A percentile compares a stretch with the other conserved stretches of the same genome.
Conservation (phyloP, 2,329 filamentous ascomycete genomes). For the Curvularia lunata region DNA sequence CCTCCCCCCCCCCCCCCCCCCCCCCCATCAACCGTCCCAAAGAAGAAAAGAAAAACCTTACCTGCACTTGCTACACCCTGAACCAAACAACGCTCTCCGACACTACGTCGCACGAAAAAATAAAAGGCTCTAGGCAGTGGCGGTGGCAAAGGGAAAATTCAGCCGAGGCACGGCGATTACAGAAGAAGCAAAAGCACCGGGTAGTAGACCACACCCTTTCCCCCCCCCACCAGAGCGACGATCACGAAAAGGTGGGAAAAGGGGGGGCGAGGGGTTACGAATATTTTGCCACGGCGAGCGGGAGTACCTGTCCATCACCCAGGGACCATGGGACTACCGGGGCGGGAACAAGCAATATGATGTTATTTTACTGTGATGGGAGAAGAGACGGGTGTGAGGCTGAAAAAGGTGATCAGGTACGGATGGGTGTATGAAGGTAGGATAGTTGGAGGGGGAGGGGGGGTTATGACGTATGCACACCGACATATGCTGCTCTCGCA, state of each 20-base stretch:
- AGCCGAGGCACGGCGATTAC: not conserved
- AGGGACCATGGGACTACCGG: not conserved
- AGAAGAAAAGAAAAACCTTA: too few relatives aligned
- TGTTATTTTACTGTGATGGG: not conserved
- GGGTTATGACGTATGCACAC: not conserved
- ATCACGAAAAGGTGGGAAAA: not conserved
- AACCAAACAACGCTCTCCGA: not conserved
- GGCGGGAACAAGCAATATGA: conserved; percentile 1
- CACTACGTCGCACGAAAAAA: too few relatives aligned
- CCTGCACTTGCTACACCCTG: not conserved
- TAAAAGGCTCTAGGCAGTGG: not conserved
- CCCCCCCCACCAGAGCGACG: not conserved
- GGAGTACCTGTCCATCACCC: conserved; percentile 7
- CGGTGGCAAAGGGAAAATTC: not conserved
- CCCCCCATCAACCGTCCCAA: too few relatives aligned
- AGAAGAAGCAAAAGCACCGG: not conserved
- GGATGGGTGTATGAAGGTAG: not conserved
- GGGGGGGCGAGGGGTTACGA: too few relatives aligned
- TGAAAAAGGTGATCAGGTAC: not conserved
- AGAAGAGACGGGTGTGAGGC: not conserved
- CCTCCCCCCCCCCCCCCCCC: too few relatives aligned
- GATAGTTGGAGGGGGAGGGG: not conserved
- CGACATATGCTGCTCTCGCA: not conserved
- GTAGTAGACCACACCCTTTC: too few relatives aligned
- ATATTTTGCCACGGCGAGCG: not conserved